phyloP scores from a whole-genome alignment of 805 yeast species.

The Saccharomycopsis javanensis region DNA sequence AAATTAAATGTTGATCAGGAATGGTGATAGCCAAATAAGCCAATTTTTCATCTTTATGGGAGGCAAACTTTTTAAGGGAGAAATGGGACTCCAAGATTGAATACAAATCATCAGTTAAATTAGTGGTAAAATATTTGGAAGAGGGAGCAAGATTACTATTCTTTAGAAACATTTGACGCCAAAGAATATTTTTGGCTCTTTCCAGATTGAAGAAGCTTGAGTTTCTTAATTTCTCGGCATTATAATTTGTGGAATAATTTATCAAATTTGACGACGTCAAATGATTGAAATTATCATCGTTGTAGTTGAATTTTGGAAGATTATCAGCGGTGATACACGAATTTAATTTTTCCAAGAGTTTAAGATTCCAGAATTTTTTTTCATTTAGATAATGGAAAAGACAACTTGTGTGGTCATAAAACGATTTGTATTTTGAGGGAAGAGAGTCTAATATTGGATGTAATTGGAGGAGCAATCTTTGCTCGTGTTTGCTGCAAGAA shows the following conservation, averaged over 20 bases:
- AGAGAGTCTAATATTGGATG: too few relatives aligned
- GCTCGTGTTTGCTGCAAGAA: background rate
- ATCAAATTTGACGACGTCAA: background rate
- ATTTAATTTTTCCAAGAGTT: background rate
- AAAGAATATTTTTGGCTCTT: slow-evolving; percentile 7
- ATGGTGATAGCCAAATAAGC: slow-evolving; percentile 6
- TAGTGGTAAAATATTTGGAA: too few relatives aligned
- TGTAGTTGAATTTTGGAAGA: slow-evolving; percentile 1
- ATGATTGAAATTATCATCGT: slow-evolving; percentile 13
- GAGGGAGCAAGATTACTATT: too few relatives aligned
- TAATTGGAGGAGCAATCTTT: background rate
- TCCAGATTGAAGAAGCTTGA: slow-evolving; percentile 6
- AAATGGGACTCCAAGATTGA: background rate
- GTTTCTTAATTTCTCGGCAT: slow-evolving; percentile 5
- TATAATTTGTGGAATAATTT: slow-evolving; percentile 6
- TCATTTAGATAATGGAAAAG: background rate
- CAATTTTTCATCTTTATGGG: background rate
- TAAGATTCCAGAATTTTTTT: background rate
- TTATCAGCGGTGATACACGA: background rate
- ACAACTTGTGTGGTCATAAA: background rate
- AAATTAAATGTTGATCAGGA: slow-evolving; percentile 7
- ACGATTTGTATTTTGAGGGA: background rate
- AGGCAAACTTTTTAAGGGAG: background rate
- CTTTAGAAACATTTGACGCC: slow-evolving; percentile 3
- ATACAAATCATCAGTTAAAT: background rate